A percentile compares a stretch with the other conserved stretches of the same genome.
Conservation (phyloP, 352 stramenopile species). For the Aphanomyces invadans region DNA sequence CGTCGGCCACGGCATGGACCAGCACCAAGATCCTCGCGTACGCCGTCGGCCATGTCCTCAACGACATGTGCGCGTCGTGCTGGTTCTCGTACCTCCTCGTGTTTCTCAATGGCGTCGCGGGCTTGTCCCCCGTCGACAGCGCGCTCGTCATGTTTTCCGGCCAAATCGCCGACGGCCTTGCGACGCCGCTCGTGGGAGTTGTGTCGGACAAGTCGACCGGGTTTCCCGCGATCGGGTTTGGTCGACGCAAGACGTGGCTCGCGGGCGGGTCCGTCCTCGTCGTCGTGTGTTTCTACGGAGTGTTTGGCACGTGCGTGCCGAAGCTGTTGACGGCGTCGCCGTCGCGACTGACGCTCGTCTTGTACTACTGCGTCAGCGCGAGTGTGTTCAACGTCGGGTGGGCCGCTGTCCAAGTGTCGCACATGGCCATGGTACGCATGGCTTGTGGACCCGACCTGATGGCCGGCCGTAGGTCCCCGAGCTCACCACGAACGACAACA, state of each 20-base stretch:
- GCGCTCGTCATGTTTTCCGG: slow-evolving; percentile 82
- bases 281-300: slow-evolving; percentile 78
- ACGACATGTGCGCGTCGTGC: slow-evolving; percentile 83
- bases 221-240: slow-evolving; percentile 53
- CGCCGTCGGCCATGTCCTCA: slow-evolving; percentile 75
- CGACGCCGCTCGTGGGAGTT: slow-evolving; percentile 72
- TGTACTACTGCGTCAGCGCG: slow-evolving; percentile 68
- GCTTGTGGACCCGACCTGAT: not conserved
- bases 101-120: slow-evolving; percentile 46
- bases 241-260: slow-evolving; percentile 69
- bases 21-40: slow-evolving; percentile 54
- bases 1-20: slow-evolving; percentile 36
- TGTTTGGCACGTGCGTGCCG: slow-evolving; percentile 60
- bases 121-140: slow-evolving; percentile 63
- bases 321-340: slow-evolving; percentile 47
- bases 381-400: slow-evolving; percentile 82
- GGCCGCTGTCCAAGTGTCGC: slow-evolving; percentile 73
- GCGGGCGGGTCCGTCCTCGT: slow-evolving; percentile 57
- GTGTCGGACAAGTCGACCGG: slow-evolving; percentile 60
- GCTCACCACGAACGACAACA: slow-evolving; percentile 64
- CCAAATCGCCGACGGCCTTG: slow-evolving; percentile 72
- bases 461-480: slow-evolving; percentile 43
- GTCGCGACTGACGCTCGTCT: slow-evolving; percentile 48
- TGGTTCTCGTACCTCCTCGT: slow-evolving; percentile 86
- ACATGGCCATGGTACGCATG: slow-evolving; percentile 69